Percentiles rank a stretch among this genome's conserved stretches.
Evolutionary conservation across 176 grass and related monocot genomes (phyloP).

Genomic region (Cenchrus americanus): DNA sequence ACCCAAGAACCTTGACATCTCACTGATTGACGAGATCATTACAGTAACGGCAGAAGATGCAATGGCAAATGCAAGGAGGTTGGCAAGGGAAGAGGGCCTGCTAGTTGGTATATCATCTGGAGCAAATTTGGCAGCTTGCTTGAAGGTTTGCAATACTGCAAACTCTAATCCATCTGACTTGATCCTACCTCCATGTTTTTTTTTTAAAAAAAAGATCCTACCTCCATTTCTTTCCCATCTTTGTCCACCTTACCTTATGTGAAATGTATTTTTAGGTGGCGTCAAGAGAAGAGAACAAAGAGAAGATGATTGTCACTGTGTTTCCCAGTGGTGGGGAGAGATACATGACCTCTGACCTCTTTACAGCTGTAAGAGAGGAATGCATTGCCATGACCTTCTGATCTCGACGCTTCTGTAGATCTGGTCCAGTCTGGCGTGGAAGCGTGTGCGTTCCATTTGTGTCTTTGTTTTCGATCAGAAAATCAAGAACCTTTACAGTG

Average conservation of each 20-base stretch:
- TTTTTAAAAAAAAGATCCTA: background rate
- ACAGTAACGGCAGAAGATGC: constrained; percentile 59
- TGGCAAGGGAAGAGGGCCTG: constrained; percentile 70
- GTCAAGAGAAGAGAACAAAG: constrained; percentile 23
- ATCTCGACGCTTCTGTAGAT: background rate
- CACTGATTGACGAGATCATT: constrained; percentile 62
- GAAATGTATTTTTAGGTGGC: constrained; percentile 26
- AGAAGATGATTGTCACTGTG: constrained; percentile 44
- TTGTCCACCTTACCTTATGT: background rate
- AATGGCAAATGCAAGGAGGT: constrained; percentile 57
- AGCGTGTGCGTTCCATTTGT: background rate
- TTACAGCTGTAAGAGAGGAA: constrained; percentile 26
- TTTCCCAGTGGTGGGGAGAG: constrained; percentile 41
- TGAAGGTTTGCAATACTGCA: constrained; percentile 39
- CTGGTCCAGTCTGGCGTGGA: background rate
- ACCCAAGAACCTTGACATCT: constrained; percentile 58
- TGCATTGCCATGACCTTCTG: constrained; percentile 38
- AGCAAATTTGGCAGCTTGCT: constrained; percentile 69
- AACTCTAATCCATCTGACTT: background rate
- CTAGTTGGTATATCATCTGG: constrained; percentile 80
- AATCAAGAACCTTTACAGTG: too few species aligned
- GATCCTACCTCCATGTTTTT: too few species aligned
- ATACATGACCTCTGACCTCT: constrained; percentile 42
- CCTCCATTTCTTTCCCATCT: background rate
- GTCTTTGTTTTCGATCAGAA: too few species aligned